These are phyloP conservation scores for Nectriaceae sp. DNA, from an alignment of 2,329 filamentous ascomycete species.

Conservation along the genomic window DNA sequence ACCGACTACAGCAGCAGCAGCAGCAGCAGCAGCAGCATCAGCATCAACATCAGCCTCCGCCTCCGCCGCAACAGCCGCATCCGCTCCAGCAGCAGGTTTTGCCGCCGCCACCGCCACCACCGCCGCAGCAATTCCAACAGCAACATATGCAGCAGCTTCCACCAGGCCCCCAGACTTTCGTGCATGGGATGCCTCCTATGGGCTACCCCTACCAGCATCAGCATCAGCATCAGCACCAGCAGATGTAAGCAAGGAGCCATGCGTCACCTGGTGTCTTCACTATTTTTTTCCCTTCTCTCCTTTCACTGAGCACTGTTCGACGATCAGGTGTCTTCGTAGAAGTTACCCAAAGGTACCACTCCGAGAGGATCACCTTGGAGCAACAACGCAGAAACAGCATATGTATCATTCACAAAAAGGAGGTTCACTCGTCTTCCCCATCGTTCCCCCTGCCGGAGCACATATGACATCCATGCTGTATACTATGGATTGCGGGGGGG, in stretches of 20 bases:
- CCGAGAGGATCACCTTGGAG: too few species aligned
- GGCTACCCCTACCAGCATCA: constrained; percentile 27
- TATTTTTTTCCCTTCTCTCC: too few species aligned
- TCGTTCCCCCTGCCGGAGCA: neutral
- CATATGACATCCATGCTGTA: neutral
- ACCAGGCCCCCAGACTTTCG: constrained; percentile 23
- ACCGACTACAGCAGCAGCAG: constrained; percentile 23
- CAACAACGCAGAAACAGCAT: too few species aligned
- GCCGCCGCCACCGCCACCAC: constrained; percentile 1
- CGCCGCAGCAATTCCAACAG: constrained; percentile 4
- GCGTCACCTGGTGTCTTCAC: too few species aligned
- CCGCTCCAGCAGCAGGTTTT: constrained; percentile 19
- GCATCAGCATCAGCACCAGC: neutral
- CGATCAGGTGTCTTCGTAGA: too few species aligned
- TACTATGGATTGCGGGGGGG: constrained; percentile 23
- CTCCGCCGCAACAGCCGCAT: constrained; percentile 5
- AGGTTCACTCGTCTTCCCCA: neutral
- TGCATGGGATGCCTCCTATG: constrained; percentile 31
- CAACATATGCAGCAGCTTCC: constrained; percentile 11
- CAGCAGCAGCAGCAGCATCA: constrained; percentile 17
- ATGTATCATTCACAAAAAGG: neutral
- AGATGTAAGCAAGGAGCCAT: too few species aligned
- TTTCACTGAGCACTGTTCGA: too few species aligned
- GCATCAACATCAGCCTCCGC: constrained; percentile 12
- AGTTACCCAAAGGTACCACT: too few species aligned